These are phyloP conservation scores for Omphalea diandra DNA, from an alignment of 441 rosid species.

Conservation along the genomic window DNA sequence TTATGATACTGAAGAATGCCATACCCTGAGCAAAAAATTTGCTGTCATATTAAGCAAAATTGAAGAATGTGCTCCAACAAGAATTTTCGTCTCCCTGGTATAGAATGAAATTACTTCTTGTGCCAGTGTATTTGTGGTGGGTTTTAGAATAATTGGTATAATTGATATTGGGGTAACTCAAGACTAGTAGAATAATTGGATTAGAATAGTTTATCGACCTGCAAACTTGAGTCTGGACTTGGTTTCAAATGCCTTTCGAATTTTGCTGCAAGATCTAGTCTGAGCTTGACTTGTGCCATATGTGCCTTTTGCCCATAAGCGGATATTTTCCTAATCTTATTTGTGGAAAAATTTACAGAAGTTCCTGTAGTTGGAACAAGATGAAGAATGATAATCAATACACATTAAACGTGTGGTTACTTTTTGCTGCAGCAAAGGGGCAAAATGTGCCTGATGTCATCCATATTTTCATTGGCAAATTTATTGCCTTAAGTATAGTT, in stretches of 20 bases:
- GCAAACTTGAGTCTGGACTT: neutral
- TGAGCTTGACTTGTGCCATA: neutral
- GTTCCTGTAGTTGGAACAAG: neutral
- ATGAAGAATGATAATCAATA: neutral
- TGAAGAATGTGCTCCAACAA: neutral
- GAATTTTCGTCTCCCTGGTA: no score
- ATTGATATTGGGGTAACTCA: neutral
- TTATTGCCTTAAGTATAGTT: no score
- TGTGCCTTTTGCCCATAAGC: neutral
- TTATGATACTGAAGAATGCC: neutral
- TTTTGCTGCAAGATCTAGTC: neutral
- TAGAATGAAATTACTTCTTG: neutral
- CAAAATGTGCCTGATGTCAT: neutral
- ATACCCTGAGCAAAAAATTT: neutral
- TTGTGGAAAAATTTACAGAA: neutral
- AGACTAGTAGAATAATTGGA: neutral
- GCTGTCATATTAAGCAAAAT: neutral
- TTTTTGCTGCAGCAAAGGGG: neutral
- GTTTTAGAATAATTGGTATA: no score
- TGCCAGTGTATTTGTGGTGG: neutral
- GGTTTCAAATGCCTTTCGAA: neutral
- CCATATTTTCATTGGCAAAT: slow-evolving; percentile 2
- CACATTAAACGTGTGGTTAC: neutral
- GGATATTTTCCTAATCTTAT: neutral
- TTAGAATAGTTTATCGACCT: neutral